Conservation (phyloP, 495 filamentous ascomycete species). For the Arthonia radiata region DNA sequence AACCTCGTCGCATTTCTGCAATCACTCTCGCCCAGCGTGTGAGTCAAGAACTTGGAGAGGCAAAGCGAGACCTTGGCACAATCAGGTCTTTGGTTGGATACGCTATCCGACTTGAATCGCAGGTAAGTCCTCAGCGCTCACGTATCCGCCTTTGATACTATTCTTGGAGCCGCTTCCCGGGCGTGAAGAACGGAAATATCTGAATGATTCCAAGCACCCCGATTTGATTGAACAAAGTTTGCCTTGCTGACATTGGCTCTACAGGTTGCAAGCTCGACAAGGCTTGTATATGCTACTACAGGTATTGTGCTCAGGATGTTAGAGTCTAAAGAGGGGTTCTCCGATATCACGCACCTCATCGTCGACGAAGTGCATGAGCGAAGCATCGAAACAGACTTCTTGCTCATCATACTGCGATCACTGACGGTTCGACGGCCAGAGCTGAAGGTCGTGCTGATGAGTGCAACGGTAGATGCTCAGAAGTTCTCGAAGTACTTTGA, state of each 20-base stretch:
- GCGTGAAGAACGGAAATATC: too few relatives aligned
- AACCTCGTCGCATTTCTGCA: slow-evolving; percentile 89
- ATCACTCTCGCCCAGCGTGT: slow-evolving; percentile 79
- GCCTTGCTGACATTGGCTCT: too few relatives aligned
- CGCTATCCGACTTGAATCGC: slow-evolving; percentile 75
- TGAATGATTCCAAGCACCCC: too few relatives aligned
- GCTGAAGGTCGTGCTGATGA: slow-evolving; percentile 78
- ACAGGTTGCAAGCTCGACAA: slow-evolving; percentile 47
- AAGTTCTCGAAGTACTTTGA: slow-evolving; percentile 71
- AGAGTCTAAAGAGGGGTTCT: slow-evolving; percentile 59
- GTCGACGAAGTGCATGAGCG: slow-evolving; percentile 91
- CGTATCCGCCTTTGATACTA: too few relatives aligned
- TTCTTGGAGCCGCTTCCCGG: too few relatives aligned
- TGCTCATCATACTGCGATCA: slow-evolving; percentile 70
- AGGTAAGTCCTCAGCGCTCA: too few relatives aligned
- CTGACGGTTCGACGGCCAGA: slow-evolving; percentile 45
- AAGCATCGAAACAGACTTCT: slow-evolving; percentile 85
- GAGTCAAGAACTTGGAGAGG: slow-evolving; percentile 81
- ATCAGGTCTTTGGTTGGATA: slow-evolving; percentile 69
- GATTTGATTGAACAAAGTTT: too few relatives aligned
- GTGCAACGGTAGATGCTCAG: slow-evolving; percentile 79
- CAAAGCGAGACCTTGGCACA: slow-evolving; percentile 57
- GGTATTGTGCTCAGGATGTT: slow-evolving; percentile 96
- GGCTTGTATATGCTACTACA: slow-evolving; percentile 64
- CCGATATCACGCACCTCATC: slow-evolving; percentile 75